phyloP scores from a whole-genome alignment of 441 rosid species.

The Pelargonium cotyledonis region DNA sequence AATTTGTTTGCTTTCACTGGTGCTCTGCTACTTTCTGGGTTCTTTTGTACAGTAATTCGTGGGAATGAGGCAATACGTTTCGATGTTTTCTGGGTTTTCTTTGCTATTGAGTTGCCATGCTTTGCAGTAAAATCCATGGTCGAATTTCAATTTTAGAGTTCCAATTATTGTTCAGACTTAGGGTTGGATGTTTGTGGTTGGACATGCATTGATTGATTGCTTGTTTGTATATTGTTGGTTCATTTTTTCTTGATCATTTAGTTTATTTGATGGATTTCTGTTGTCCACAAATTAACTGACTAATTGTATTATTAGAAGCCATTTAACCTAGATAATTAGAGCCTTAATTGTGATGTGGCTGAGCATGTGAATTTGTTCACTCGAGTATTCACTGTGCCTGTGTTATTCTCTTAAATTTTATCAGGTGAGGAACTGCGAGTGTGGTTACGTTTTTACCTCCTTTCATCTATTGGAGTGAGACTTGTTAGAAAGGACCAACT shows the following conservation, averaged over 20 bases:
- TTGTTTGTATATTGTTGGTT: neutral
- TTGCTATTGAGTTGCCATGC: neutral
- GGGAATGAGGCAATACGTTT: too few relatives aligned
- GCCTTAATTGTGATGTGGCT: too few relatives aligned
- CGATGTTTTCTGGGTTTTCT: neutral
- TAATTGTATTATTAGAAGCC: neutral
- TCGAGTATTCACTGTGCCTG: neutral
- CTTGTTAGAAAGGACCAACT: slow-evolving; percentile 15
- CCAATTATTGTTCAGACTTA: neutral
- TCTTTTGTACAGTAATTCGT: neutral
- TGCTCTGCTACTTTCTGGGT: neutral
- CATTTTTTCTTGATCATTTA: neutral
- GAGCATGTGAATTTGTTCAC: neutral
- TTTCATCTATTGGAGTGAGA: neutral
- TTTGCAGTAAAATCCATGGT: neutral
- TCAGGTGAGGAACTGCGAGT: slow-evolving; percentile 14
- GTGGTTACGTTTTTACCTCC: neutral
- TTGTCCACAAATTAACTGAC: neutral
- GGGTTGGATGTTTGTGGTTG: neutral
- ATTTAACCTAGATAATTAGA: neutral
- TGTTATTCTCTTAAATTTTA: neutral
- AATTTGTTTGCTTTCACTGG: neutral
- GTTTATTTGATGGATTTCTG: neutral
- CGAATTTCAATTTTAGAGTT: neutral
- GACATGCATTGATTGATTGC: neutral